Percentiles rank a stretch among this genome's conserved stretches.
phyloP scores from a whole-genome alignment of 805 yeast species.

The Yamadazyma nakazawae region DNA sequence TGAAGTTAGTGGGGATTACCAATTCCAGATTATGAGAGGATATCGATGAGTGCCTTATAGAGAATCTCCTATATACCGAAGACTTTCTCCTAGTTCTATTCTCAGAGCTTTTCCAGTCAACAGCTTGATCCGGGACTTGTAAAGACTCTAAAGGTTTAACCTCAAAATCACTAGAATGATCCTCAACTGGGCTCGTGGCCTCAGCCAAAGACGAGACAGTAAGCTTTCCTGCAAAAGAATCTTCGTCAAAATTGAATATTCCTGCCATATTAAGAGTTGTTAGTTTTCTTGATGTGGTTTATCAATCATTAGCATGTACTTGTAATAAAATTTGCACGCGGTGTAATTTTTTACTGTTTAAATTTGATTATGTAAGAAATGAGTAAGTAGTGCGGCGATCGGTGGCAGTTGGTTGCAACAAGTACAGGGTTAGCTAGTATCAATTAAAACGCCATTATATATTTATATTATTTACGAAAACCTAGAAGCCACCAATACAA shows the following conservation, averaged over 20 bases:
- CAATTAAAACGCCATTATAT: too few species aligned
- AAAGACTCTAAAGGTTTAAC: constrained; percentile 3
- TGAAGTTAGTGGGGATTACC: constrained; percentile 12
- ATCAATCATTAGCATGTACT: background rate
- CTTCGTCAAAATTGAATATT: constrained; percentile 11
- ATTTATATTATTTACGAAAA: background rate
- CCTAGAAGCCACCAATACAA: background rate
- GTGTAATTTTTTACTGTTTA: background rate
- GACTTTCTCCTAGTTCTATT: constrained; percentile 11
- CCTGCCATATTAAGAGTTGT: constrained; percentile 4
- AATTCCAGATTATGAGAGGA: constrained; percentile 12
- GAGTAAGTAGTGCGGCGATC: background rate
- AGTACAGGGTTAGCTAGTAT: too few species aligned
- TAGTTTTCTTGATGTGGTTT: background rate
- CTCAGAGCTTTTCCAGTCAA: background rate
- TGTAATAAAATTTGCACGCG: background rate
- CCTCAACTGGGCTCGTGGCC: background rate
- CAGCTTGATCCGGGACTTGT: background rate
- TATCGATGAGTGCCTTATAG: constrained; percentile 12
- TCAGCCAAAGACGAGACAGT: background rate
- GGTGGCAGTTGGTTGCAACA: background rate
- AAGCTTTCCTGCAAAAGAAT: constrained; percentile 2
- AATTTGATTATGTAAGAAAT: background rate
- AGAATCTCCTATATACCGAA: constrained; percentile 14
- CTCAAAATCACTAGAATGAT: background rate